phyloP scores from a whole-genome alignment of 192 early-diverging fungal genomes.

The Coemansia asiatica region DNA sequence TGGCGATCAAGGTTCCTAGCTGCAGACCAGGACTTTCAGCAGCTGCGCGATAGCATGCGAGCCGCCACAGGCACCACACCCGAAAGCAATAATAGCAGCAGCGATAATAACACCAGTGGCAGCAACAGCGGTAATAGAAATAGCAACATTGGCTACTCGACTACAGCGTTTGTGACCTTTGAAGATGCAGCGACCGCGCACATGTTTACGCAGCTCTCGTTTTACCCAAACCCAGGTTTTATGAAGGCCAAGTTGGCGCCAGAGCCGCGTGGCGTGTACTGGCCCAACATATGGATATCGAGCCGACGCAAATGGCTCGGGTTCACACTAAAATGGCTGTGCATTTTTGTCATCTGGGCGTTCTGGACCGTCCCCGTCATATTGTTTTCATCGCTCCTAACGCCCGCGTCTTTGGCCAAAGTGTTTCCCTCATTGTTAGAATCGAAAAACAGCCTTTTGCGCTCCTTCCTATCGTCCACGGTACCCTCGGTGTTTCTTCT shows the following conservation, averaged over 20 bases:
- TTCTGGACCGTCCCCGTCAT: slow-evolving; percentile 77
- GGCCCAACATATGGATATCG: slow-evolving; percentile 71
- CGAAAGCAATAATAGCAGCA: not conserved
- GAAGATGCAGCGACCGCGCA: slow-evolving; percentile 69
- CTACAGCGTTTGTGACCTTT: slow-evolving; percentile 79
- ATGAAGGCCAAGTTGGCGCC: slow-evolving; percentile 65
- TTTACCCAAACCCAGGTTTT: slow-evolving; percentile 65
- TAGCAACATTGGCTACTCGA: slow-evolving; percentile 36
- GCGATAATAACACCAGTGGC: not conserved
- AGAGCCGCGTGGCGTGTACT: slow-evolving; percentile 75
- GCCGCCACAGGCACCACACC: not conserved
- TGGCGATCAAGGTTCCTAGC: slow-evolving; percentile 58
- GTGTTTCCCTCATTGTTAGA: slow-evolving; percentile 64
- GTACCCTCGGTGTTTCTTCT: slow-evolving; percentile 73
- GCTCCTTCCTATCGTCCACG: slow-evolving; percentile 64
- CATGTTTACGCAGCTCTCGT: slow-evolving; percentile 65
- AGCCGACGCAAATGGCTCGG: slow-evolving; percentile 58
- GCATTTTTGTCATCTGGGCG: slow-evolving; percentile 67
- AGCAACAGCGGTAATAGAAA: not conserved
- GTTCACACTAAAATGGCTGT: slow-evolving; percentile 55
- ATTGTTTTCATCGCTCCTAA: slow-evolving; percentile 65
- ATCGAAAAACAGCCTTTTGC: slow-evolving; percentile 56
- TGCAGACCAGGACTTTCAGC: slow-evolving; percentile 57
- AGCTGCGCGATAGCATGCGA: slow-evolving; percentile 36
- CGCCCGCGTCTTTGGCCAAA: slow-evolving; percentile 59